A percentile compares a stretch with the other conserved stretches of the same genome.
Evolutionary conservation across 2,329 filamentous ascomycete species (phyloP).

Genomic region (Diaporthe sp.): DNA sequence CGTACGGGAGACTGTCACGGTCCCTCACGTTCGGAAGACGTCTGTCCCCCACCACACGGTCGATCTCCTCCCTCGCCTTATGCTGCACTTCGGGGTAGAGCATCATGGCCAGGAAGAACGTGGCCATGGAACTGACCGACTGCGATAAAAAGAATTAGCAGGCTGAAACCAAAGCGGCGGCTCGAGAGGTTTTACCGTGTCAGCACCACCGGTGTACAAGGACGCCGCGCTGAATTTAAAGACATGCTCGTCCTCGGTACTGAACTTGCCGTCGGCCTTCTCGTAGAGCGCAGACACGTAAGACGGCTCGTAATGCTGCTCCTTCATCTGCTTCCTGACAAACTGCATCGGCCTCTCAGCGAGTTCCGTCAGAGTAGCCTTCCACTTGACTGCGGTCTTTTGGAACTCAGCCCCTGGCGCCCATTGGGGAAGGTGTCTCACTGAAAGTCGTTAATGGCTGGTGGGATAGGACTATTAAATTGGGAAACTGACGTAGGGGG

Average conservation of each 20-base stretch:
- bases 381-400: constrained; percentile 48
- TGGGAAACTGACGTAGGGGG: constrained; percentile 42
- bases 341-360: constrained; percentile 50
- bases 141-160: neutral
- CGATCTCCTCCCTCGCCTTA: constrained; percentile 43
- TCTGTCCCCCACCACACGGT: constrained; percentile 46
- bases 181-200: constrained; percentile 50
- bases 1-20: constrained; percentile 48
- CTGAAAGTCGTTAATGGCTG: constrained; percentile 44
- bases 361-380: constrained; percentile 40
- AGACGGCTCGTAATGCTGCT: neutral
- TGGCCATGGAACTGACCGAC: constrained; percentile 51
- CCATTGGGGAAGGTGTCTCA: constrained; percentile 49
- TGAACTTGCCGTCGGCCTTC: neutral
- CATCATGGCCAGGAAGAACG: constrained; percentile 64
- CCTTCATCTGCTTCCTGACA: constrained; percentile 43
- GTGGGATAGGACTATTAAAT: neutral
- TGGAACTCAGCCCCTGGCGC: constrained; percentile 52
- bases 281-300: constrained; percentile 33
- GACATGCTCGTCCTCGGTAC: constrained; percentile 11
- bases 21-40: constrained; percentile 49
- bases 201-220: constrained; percentile 50
- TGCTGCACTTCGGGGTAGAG: constrained; percentile 60
- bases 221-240: constrained; percentile 33
- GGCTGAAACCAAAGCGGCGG: no score